Conservation (phyloP, 495 filamentous ascomycete species). For the Hypoxylon rickii region DNA sequence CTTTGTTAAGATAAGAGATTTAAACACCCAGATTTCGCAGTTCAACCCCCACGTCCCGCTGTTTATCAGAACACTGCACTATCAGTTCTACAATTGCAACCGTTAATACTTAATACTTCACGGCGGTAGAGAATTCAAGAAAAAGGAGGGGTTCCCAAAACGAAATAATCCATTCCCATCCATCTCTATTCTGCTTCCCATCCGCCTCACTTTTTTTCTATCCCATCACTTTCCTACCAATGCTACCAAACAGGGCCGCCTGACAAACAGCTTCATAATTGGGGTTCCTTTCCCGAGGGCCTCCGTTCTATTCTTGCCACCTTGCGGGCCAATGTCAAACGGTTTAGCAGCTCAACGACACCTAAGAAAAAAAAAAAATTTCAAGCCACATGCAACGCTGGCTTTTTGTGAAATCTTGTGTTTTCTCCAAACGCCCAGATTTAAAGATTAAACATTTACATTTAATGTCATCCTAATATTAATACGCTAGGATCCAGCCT, state of each 20-base stretch:
- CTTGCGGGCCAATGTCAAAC: too few species aligned
- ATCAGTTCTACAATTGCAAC: conserved; percentile 4
- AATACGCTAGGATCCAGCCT: conserved; percentile 24
- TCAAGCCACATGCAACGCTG: too few species aligned
- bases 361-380: too few species aligned
- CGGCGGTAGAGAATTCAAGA: conserved; percentile 1
- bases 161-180: too few species aligned
- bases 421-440: too few species aligned
- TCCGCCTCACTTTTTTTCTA: conserved; percentile 26
- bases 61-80: conserved; percentile 12
- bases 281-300: too few species aligned
- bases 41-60: neutral
- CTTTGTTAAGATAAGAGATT: conserved; percentile 31
- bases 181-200: too few species aligned
- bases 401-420: too few species aligned
- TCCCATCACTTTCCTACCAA: neutral
- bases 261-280: too few species aligned
- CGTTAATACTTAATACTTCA: neutral
- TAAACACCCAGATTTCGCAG: neutral
- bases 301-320: too few species aligned
- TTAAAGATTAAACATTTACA: neutral
- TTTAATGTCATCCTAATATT: neutral
- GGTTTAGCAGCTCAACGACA: too few species aligned
- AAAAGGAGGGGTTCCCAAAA: conserved; percentile 11
- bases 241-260: too few species aligned